Conservation (phyloP, 306 rosid genomes). For the Casuarina glauca region DNA sequence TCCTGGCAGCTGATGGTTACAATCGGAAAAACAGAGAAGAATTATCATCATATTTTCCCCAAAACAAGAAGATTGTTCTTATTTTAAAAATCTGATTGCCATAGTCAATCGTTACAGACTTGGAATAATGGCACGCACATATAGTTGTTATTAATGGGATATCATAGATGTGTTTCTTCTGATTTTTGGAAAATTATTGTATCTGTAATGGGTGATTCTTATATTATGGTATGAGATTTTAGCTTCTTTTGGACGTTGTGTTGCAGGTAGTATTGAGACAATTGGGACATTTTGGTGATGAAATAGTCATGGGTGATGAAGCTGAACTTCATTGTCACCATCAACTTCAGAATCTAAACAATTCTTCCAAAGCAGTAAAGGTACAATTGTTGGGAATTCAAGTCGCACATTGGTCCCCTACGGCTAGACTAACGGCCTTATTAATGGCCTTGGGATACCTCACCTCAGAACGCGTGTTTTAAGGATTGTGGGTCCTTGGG, state of each 20-base stretch:
- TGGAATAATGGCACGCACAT: background rate
- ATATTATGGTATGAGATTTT: slow-evolving; percentile 8
- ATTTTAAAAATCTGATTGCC: background rate
- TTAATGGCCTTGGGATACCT: too few relatives aligned
- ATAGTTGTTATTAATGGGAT: background rate
- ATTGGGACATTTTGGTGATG: slow-evolving; percentile 70
- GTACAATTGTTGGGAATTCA: too few relatives aligned
- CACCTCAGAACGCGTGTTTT: too few relatives aligned
- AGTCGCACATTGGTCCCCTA: too few relatives aligned
- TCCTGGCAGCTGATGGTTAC: background rate
- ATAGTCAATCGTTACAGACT: too few relatives aligned
- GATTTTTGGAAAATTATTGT: background rate
- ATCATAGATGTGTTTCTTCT: background rate
- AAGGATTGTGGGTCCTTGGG: too few relatives aligned
- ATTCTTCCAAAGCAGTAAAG: slow-evolving; percentile 78
- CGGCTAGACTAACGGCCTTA: too few relatives aligned
- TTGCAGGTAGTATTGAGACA: slow-evolving; percentile 81
- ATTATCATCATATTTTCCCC: too few relatives aligned
- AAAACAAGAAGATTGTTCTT: too few relatives aligned
- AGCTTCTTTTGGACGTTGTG: slow-evolving; percentile 25
- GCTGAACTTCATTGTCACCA: slow-evolving; percentile 67
- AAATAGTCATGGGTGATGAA: slow-evolving; percentile 64
- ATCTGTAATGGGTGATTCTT: background rate
- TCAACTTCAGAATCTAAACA: slow-evolving; percentile 71
- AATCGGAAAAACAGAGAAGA: too few relatives aligned